Conservation (phyloP, 2,329 filamentous ascomycete genomes). For the Aspergillus amoenus region DNA sequence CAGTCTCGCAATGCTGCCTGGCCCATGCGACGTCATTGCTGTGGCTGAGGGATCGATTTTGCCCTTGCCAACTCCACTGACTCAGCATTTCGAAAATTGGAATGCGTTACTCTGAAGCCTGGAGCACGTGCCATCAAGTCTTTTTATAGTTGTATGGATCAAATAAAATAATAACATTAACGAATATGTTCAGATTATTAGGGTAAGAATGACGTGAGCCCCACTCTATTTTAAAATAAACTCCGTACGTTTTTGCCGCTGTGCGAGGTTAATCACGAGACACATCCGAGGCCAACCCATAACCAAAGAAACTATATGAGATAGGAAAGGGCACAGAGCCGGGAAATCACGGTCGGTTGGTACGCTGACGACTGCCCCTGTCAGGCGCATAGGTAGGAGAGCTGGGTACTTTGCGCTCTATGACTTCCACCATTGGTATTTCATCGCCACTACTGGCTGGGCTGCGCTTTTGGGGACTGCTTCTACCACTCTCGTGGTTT, state of each 20-base stretch:
- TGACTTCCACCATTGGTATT: constrained; percentile 32
- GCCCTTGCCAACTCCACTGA: background rate
- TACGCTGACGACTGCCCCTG: constrained; percentile 25
- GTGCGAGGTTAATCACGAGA: background rate
- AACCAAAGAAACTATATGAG: constrained; percentile 5
- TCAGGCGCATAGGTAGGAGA: constrained; percentile 20
- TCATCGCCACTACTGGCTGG: constrained; percentile 32
- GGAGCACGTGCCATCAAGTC: too few species aligned
- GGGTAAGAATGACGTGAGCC: constrained; percentile 1
- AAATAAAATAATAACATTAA: background rate
- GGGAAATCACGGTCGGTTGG: constrained; percentile 19
- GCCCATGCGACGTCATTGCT: constrained; percentile 4
- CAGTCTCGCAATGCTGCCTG: too few species aligned
- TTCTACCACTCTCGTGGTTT: constrained; percentile 20
- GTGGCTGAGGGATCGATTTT: background rate
- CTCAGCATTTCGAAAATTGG: background rate
- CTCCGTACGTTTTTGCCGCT: background rate
- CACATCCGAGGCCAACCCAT: constrained; percentile 11
- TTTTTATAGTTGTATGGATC: background rate
- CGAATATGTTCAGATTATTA: background rate
- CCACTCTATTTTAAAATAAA: background rate
- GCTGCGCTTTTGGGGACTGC: constrained; percentile 26
- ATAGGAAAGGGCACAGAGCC: constrained; percentile 13
- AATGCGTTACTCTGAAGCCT: background rate
- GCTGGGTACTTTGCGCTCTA: constrained; percentile 26